Conservation (phyloP, 345 rosid species). For the Acer yangbiense region DNA sequence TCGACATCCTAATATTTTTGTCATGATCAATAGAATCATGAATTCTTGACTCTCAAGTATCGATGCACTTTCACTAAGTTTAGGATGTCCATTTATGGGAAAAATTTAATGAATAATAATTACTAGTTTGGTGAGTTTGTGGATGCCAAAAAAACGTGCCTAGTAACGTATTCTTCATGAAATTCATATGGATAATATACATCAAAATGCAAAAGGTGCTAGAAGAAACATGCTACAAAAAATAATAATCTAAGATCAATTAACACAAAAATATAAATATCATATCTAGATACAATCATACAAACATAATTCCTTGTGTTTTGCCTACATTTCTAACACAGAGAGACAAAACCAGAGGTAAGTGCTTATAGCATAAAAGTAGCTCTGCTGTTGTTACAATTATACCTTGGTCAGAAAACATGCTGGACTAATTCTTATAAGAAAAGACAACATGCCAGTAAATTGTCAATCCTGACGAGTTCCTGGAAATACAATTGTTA, state of each 20-base stretch:
- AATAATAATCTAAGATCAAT: background rate
- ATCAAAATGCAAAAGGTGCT: background rate
- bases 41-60: conserved; percentile 3
- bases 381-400: background rate
- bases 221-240: background rate
- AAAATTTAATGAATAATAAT: background rate
- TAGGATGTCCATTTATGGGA: background rate
- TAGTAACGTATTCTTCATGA: background rate
- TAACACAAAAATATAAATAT: background rate
- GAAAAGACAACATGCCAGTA: background rate
- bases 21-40: background rate
- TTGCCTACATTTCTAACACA: background rate
- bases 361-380: background rate
- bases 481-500: background rate
- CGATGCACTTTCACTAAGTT: background rate
- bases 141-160: background rate
- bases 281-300: background rate
- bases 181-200: background rate
- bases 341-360: background rate
- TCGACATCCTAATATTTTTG: background rate
- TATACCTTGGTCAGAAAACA: background rate
- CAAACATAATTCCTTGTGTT: background rate
- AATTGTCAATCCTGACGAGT: background rate
- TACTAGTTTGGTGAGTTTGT: background rate
- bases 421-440: background rate